Evolutionary conservation across 1,284 basidiomycete species (phyloP).

Genomic region (Cryptococcus jaspeensis): DNA sequence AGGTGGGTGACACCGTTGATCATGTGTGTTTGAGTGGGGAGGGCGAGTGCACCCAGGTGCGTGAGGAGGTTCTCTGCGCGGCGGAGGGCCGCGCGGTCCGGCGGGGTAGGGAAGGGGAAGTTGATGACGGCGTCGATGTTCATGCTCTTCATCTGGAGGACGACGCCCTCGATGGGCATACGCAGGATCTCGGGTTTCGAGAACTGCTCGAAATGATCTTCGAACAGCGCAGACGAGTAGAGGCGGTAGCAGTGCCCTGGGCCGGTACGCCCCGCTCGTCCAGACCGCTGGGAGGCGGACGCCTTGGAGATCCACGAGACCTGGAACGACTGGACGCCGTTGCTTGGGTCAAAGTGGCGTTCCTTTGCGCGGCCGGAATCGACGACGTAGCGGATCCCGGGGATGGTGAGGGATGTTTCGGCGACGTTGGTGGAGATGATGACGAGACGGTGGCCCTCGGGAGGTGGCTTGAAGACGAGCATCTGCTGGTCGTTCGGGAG

Average conservation of each 20-base stretch:
- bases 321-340: slow-evolving; percentile 69
- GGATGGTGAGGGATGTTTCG: slow-evolving; percentile 75
- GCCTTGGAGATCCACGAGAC: slow-evolving; percentile 75
- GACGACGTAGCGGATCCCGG: slow-evolving; percentile 71
- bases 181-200: slow-evolving; percentile 89
- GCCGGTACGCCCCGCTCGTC: slow-evolving; percentile 73
- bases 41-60: slow-evolving; percentile 77
- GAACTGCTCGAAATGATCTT: slow-evolving; percentile 87
- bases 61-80: slow-evolving; percentile 80
- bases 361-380: slow-evolving; percentile 80
- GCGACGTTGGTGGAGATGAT: slow-evolving; percentile 76
- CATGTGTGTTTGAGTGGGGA: slow-evolving; percentile 50
- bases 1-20: slow-evolving; percentile 42
- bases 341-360: slow-evolving; percentile 61
- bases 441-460: slow-evolving; percentile 63
- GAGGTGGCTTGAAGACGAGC: slow-evolving; percentile 67
- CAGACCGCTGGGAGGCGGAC: slow-evolving; percentile 68
- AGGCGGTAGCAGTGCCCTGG: slow-evolving; percentile 77
- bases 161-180: slow-evolving; percentile 94
- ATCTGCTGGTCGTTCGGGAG: slow-evolving; percentile 71
- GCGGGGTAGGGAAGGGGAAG: slow-evolving; percentile 97
- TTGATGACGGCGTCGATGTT: slow-evolving; percentile 95
- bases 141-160: slow-evolving; percentile 99
- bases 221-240: slow-evolving; percentile 74
- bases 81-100: slow-evolving; percentile 72